Conservation (phyloP, 345 rosid genomes). For the Hibiscus syriacus region DNA sequence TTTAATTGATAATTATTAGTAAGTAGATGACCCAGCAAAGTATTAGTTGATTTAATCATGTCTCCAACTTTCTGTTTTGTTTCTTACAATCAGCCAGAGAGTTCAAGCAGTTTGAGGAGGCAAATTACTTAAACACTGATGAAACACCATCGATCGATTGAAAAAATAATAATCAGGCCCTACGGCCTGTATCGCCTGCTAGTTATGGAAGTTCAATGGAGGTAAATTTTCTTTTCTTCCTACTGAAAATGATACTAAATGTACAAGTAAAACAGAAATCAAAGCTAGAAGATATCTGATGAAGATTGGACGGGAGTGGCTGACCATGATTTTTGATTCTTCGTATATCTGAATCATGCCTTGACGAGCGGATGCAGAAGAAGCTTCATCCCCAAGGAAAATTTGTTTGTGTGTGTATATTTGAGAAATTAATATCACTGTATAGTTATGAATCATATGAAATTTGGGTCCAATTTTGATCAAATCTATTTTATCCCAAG, state of each 20-base stretch:
- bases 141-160: conserved; percentile 71
- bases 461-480: conserved; percentile 14
- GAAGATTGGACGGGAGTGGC: conserved; percentile 56
- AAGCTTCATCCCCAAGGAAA: conserved; percentile 10
- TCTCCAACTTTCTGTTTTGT: conserved; percentile 9
- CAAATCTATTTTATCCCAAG: not conserved
- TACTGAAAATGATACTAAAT: not conserved
- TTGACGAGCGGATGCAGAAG: conserved; percentile 90
- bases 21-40: not conserved
- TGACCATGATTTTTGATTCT: conserved; percentile 64
- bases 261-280: conserved; percentile 1
- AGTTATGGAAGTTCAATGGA: conserved; percentile 92
- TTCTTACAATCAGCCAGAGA: conserved; percentile 65
- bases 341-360: conserved; percentile 91
- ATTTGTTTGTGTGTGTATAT: conserved; percentile 20
- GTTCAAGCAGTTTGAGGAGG: conserved; percentile 81
- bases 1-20: not conserved
- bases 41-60: not conserved
- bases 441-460: conserved; percentile 6
- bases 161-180: conserved; percentile 55
- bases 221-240: conserved; percentile 29
- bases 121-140: conserved; percentile 70
- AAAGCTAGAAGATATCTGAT: conserved; percentile 61
- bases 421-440: conserved; percentile 17
- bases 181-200: conserved; percentile 81